Conservation (phyloP, 129 eudicot genomes). For the Flaveria brownii region DNA sequence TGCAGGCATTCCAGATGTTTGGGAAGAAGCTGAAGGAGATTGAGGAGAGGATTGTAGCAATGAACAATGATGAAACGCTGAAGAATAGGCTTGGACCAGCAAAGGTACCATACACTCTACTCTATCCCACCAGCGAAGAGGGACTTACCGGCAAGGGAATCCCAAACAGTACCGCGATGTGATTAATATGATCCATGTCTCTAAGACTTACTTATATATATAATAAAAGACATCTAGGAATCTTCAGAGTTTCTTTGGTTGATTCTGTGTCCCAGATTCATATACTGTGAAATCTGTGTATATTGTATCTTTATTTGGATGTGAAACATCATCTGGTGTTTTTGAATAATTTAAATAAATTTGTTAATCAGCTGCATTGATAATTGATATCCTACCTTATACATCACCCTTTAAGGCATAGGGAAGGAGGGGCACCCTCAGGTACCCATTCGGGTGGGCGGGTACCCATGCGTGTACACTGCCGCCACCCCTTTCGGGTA, state of each 20-base stretch:
- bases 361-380: not conserved
- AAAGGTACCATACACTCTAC: slow-evolving; percentile 38
- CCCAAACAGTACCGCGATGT: slow-evolving; percentile 34
- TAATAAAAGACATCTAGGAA: not conserved
- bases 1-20: slow-evolving; percentile 37
- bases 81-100: slow-evolving; percentile 49
- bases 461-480: too few relatives aligned
- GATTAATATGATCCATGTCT: not conserved
- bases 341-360: not conserved
- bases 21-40: slow-evolving; percentile 37
- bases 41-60: slow-evolving; percentile 34
- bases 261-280: too few relatives aligned
- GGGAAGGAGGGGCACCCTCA: too few relatives aligned
- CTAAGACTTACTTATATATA: not conserved
- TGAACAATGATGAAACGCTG: slow-evolving; percentile 39
- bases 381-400: not conserved
- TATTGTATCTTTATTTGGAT: not conserved
- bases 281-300: too few relatives aligned
- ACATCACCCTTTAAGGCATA: not conserved
- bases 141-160: slow-evolving; percentile 46
- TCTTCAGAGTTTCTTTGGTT: too few relatives aligned
- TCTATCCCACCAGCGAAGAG: slow-evolving; percentile 35
- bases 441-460: too few relatives aligned
- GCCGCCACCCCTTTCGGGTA: too few relatives aligned
- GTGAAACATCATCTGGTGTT: not conserved